Conservation (phyloP, 352 stramenopile species). For the Phytopythium sindhum region DNA sequence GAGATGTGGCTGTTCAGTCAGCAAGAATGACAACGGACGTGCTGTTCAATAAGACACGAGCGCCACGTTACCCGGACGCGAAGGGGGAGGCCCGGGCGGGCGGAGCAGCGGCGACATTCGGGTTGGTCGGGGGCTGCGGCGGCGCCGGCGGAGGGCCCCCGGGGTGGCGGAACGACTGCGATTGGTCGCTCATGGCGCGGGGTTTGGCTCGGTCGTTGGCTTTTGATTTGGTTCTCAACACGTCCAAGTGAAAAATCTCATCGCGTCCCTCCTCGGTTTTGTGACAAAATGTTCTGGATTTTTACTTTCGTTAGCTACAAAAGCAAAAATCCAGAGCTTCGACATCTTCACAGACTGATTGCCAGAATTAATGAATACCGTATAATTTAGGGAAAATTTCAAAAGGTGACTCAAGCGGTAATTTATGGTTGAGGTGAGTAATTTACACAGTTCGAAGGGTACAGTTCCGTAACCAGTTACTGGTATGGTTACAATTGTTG, state of each 20-base stretch:
- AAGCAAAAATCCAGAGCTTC: no score
- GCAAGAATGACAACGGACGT: not conserved
- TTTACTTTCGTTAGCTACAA: no score
- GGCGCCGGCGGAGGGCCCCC: not conserved
- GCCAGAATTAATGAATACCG: no score
- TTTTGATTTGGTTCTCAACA: not conserved
- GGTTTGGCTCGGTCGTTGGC: not conserved
- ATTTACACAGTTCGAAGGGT: no score
- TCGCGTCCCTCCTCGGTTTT: not conserved
- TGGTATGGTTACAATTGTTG: no score
- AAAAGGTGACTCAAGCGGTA: no score
- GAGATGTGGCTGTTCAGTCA: not conserved
- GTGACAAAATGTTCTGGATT: no score
- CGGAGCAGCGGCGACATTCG: not conserved
- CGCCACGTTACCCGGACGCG: slow-evolving; percentile 6
- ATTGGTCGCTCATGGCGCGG: not conserved
- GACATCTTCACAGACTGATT: no score
- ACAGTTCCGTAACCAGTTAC: no score
- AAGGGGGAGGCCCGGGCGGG: slow-evolving; percentile 7
- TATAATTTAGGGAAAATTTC: no score
- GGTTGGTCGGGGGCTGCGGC: not conserved
- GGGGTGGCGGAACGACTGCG: slow-evolving; percentile 4
- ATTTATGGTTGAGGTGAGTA: no score
- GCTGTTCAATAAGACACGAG: not conserved
- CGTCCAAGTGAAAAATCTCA: not conserved